phyloP scores from a whole-genome alignment of 2,329 filamentous ascomycete genomes.

The Graphilbum sp. region DNA sequence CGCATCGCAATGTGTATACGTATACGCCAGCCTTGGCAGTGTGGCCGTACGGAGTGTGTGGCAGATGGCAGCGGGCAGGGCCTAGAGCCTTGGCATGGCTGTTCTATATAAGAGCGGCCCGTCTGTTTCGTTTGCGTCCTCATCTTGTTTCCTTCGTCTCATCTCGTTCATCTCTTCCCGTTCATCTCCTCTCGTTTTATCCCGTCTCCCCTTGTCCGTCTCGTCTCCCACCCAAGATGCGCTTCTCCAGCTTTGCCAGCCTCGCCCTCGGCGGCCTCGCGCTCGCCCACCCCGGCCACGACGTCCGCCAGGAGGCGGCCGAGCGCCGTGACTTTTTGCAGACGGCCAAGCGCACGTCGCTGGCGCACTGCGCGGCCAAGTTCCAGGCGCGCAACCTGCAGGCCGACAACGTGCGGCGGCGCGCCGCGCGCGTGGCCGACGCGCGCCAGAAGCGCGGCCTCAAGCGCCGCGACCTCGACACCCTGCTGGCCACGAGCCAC shows the following conservation, averaged over 20 bases:
- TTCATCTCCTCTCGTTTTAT: too few relatives aligned
- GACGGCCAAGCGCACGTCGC: conserved; percentile 14
- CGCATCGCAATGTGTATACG: too few relatives aligned
- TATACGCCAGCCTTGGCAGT: too few relatives aligned
- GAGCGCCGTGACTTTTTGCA: conserved; percentile 23
- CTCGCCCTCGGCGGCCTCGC: conserved; percentile 10
- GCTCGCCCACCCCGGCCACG: conserved; percentile 24
- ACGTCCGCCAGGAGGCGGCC: conserved; percentile 21
- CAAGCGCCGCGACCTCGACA: not conserved
- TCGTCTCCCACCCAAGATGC: too few relatives aligned
- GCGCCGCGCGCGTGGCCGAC: conserved; percentile 8
- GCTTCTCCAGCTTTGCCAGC: conserved; percentile 10
- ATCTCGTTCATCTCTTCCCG: too few relatives aligned
- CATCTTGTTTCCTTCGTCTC: too few relatives aligned
- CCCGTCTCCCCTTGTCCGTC: too few relatives aligned
- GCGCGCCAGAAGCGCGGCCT: conserved; percentile 2
- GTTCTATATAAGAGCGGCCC: too few relatives aligned
- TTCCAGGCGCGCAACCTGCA: conserved; percentile 22
- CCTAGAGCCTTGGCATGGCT: too few relatives aligned
- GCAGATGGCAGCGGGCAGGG: too few relatives aligned
- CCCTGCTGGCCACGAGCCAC: conserved; percentile 13
- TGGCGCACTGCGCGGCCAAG: conserved; percentile 22
- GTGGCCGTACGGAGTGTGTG: too few relatives aligned
- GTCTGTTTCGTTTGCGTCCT: too few relatives aligned
- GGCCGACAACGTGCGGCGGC: conserved; percentile 19